phyloP scores from a whole-genome alignment of 345 rosid genomes.

The thale cress (Arabidopsis thaliana) region TAIR10.1 NC_003075.7:15133501-15134000 shows the following conservation, averaged over 20 bases:
- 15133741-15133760: slow-evolving; percentile 27
- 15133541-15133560: slow-evolving; percentile 38
- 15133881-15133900: neutral
- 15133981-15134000: slow-evolving; percentile 73
- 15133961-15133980: slow-evolving; percentile 69
- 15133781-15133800: slow-evolving; percentile 26
- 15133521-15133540: slow-evolving; percentile 91
- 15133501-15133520: slow-evolving; percentile 89
- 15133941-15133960: slow-evolving; percentile 33
- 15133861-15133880: slow-evolving; percentile 25
- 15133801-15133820: slow-evolving; percentile 97
- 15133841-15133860: slow-evolving; percentile 99
- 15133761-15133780: slow-evolving; percentile 28
- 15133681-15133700: slow-evolving; percentile 92
- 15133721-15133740: slow-evolving; percentile 63
- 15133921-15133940: slow-evolving; percentile 29
- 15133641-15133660: slow-evolving; percentile 90
- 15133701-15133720: slow-evolving; percentile 90
- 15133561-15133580: slow-evolving; percentile 7
- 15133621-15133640: slow-evolving; percentile 5
- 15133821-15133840: slow-evolving; percentile 99
- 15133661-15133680: slow-evolving; percentile 99
- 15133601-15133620: slow-evolving; percentile 18
- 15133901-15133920: slow-evolving; percentile 10
- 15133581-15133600: neutral